phyloP scores from a whole-genome alignment of 2,329 filamentous ascomycete genomes.

The Aspergillus tubingensis region DNA sequence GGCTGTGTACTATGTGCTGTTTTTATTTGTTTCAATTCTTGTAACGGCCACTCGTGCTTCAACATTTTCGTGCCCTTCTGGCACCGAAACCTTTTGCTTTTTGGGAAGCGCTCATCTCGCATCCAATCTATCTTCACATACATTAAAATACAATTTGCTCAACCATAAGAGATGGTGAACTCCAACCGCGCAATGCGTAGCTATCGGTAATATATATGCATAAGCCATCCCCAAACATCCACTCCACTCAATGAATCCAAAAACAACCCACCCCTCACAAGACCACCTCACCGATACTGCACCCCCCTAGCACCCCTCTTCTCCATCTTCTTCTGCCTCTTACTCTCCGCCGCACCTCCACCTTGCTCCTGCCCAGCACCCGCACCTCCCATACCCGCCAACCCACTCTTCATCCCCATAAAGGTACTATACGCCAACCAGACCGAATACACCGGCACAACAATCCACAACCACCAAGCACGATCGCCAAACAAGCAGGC shows the following conservation, averaged over 20 bases:
- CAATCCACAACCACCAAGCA: conserved; percentile 66
- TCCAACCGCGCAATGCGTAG: background rate
- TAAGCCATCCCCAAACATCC: background rate
- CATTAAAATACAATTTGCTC: background rate
- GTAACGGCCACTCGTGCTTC: background rate
- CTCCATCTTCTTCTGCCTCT: conserved; percentile 57
- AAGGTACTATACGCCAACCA: conserved; percentile 51
- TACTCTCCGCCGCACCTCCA: conserved; percentile 42
- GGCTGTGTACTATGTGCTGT: conserved; percentile 10
- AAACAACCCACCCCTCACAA: background rate
- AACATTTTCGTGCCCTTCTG: conserved; percentile 1
- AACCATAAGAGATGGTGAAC: background rate
- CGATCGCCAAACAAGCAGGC: conserved; percentile 79
- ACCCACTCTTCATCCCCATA: conserved; percentile 48
- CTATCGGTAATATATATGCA: conserved; percentile 11
- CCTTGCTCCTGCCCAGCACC: conserved; percentile 30
- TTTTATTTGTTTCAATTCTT: background rate
- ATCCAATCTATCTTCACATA: background rate
- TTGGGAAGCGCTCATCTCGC: background rate
- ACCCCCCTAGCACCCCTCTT: conserved; percentile 51
- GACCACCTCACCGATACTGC: conserved; percentile 40
- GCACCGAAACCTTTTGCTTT: background rate
- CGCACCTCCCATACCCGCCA: conserved; percentile 44
- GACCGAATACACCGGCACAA: conserved; percentile 51
- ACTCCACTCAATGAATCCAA: too few relatives aligned